phyloP scores from a whole-genome alignment of 2,329 filamentous ascomycete species.

The Calonectria montana region DNA sequence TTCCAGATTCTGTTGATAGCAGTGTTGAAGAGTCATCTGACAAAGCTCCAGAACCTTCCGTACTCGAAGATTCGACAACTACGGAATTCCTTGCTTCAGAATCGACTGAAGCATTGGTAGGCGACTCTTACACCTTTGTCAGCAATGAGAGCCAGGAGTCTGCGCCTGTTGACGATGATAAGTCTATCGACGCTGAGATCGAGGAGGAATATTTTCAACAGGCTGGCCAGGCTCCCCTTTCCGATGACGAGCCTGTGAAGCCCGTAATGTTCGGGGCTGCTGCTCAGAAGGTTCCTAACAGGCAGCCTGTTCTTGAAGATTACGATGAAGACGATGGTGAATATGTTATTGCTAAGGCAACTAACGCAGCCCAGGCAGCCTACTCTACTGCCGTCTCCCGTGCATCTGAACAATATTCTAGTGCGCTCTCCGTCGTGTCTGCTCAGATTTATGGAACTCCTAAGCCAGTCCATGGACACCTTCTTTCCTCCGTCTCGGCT shows the following conservation, averaged over 20 bases:
- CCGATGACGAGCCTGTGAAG: slow-evolving; percentile 53
- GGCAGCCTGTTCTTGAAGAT: slow-evolving; percentile 62
- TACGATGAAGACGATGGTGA: slow-evolving; percentile 48
- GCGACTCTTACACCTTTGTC: slow-evolving; percentile 37
- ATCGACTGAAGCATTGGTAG: slow-evolving; percentile 41
- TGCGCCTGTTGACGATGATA: slow-evolving; percentile 36
- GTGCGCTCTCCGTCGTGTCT: slow-evolving; percentile 75
- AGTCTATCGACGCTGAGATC: slow-evolving; percentile 40
- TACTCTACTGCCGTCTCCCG: slow-evolving; percentile 74
- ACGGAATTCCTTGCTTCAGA: slow-evolving; percentile 40
- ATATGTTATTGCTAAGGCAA: slow-evolving; percentile 50
- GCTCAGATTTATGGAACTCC: slow-evolving; percentile 75
- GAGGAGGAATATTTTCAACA: slow-evolving; percentile 38
- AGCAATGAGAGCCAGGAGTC: slow-evolving; percentile 45
- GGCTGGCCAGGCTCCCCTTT: slow-evolving; percentile 37
- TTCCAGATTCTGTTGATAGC: slow-evolving; percentile 36
- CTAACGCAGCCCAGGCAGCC: slow-evolving; percentile 62
- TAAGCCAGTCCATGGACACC: slow-evolving; percentile 75
- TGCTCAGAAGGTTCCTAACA: slow-evolving; percentile 61
- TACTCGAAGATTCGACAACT: slow-evolving; percentile 30
- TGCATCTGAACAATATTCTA: slow-evolving; percentile 76
- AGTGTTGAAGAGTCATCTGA: slow-evolving; percentile 28
- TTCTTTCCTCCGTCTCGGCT: slow-evolving; percentile 75
- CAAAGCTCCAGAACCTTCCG: slow-evolving; percentile 18
- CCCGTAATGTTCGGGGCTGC: slow-evolving; percentile 62